Evolutionary conservation across 352 stramenopile species (phyloP).

Genomic region (Phytophthora citrophthora): DNA sequence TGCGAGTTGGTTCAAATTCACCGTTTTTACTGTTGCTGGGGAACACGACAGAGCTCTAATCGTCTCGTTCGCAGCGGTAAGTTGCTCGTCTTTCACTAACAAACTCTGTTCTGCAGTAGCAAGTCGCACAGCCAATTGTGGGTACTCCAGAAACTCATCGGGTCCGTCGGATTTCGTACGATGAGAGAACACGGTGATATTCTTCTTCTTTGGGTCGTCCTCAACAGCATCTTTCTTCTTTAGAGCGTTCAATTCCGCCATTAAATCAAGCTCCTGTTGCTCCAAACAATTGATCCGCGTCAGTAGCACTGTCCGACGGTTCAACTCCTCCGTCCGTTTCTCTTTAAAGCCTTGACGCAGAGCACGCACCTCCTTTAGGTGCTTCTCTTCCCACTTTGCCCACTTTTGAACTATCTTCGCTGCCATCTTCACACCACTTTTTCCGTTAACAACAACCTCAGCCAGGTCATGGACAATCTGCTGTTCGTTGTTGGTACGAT

Average conservation of each 20-base stretch:
- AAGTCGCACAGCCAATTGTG: constrained; percentile 29
- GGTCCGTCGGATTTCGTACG: background rate
- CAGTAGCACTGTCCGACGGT: constrained; percentile 12
- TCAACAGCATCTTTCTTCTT: constrained; percentile 2
- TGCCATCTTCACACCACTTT: constrained; percentile 19
- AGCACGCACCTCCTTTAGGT: constrained; percentile 27
- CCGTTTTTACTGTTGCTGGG: background rate
- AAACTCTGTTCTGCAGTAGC: constrained; percentile 31
- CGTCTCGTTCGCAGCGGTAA: constrained; percentile 29
- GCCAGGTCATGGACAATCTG: constrained; percentile 12
- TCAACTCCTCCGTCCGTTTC: constrained; percentile 10
- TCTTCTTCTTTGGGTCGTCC: background rate
- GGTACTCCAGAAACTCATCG: constrained; percentile 17
- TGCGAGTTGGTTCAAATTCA: constrained; percentile 15
- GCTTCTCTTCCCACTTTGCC: constrained; percentile 35
- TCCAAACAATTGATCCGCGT: constrained; percentile 20
- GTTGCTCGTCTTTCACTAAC: constrained; percentile 30
- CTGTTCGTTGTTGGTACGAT: background rate
- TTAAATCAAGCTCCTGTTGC: constrained; percentile 29
- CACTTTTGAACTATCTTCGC: constrained; percentile 39
- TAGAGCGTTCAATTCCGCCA: constrained; percentile 28
- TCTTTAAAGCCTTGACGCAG: constrained; percentile 29
- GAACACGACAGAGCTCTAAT: constrained; percentile 28
- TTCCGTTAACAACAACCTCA: constrained; percentile 7
- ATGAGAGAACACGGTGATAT: background rate